phyloP scores from a whole-genome alignment of 805 yeast species.

The Wickerhamia fluorescens region DNA sequence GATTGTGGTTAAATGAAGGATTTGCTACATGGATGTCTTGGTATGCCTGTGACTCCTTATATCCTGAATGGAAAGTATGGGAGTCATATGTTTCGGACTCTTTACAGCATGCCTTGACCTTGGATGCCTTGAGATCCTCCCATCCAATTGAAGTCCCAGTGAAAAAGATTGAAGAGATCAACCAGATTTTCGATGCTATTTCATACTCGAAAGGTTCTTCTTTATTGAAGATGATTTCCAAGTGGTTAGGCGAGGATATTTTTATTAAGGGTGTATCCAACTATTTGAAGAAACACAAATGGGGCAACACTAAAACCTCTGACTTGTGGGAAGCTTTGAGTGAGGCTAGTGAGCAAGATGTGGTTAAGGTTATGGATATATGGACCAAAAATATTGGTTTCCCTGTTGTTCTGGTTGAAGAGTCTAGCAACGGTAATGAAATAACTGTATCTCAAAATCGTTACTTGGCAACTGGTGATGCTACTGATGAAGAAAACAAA shows the following conservation, averaged over 20 bases:
- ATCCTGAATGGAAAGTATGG: constrained; percentile 86
- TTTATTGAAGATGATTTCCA: constrained; percentile 69
- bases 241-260: constrained; percentile 71
- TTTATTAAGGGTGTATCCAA: constrained; percentile 75
- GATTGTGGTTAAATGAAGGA: constrained; percentile 83
- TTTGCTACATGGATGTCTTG: constrained; percentile 91
- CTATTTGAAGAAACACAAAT: constrained; percentile 68
- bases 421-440: constrained; percentile 31
- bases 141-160: constrained; percentile 86
- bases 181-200: constrained; percentile 80
- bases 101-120: constrained; percentile 63
- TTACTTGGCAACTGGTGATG: constrained; percentile 72
- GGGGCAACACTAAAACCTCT: constrained; percentile 69
- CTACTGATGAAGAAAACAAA: constrained; percentile 64
- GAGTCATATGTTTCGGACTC: constrained; percentile 74
- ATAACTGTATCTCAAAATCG: constrained; percentile 63
- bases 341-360: constrained; percentile 67
- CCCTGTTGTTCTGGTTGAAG: constrained; percentile 65
- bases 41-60: constrained; percentile 69
- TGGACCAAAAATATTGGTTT: constrained; percentile 79
- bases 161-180: constrained; percentile 68
- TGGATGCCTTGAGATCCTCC: constrained; percentile 76
- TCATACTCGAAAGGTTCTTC: constrained; percentile 80
- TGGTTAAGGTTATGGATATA: constrained; percentile 62
- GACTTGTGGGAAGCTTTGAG: constrained; percentile 73